A percentile compares a stretch with the other conserved stretches of the same genome.
These are phyloP conservation scores for Polychaeton citri DNA, from an alignment of 2,329 filamentous ascomycete species.

Conservation along the genomic window DNA sequence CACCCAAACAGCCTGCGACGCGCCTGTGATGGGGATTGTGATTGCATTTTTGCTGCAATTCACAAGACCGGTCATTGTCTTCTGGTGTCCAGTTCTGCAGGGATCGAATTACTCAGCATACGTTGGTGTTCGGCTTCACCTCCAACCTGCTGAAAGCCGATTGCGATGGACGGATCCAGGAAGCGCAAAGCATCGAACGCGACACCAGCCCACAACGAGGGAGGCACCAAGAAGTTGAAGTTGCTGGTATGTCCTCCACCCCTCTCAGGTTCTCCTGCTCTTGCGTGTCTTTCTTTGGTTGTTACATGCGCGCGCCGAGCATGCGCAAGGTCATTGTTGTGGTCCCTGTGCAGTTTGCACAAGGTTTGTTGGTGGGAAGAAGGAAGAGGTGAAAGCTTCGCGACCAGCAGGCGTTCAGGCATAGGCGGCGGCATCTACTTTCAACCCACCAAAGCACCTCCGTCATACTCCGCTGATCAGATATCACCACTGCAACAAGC, in stretches of 20 bases:
- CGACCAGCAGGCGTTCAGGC: not conserved
- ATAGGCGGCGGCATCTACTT: not conserved
- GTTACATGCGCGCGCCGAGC: not conserved
- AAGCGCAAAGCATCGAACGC: constrained; percentile 45
- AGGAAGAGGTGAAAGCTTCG: not conserved
- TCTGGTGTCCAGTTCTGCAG: too few species aligned
- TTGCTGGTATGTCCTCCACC: constrained; percentile 39
- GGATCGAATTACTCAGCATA: too few species aligned
- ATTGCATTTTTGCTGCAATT: too few species aligned
- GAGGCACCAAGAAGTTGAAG: constrained; percentile 46
- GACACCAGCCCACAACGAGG: constrained; percentile 32
- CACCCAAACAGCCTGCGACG: too few species aligned
- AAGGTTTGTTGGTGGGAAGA: not conserved
- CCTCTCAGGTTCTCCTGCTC: constrained; percentile 1
- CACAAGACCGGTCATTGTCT: too few species aligned
- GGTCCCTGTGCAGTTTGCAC: not conserved
- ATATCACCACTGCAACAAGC: constrained; percentile 4
- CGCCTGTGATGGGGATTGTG: too few species aligned
- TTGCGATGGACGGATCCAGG: constrained; percentile 28
- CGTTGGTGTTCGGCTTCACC: too few species aligned
- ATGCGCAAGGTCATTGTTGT: not conserved
- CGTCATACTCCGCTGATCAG: not conserved
- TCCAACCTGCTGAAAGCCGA: too few species aligned
- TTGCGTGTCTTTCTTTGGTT: not conserved
- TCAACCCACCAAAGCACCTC: not conserved